phyloP scores from a whole-genome alignment of 73 alveolate species.

The Paramecium sexaurelia region DNA sequence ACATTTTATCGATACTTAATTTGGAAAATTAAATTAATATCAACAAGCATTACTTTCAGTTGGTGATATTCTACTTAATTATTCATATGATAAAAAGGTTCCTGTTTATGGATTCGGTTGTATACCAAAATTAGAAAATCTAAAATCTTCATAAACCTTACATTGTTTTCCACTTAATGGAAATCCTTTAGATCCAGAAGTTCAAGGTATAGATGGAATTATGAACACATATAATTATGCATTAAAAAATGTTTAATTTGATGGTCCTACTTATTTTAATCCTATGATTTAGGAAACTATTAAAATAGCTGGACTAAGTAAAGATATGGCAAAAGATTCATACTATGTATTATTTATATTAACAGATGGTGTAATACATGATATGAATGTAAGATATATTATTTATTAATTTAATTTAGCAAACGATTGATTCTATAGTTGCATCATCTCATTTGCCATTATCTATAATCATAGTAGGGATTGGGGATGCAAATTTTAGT shows the following conservation, averaged over 20 bases:
- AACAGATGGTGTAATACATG: slow-evolving; percentile 97
- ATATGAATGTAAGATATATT: slow-evolving; percentile 75
- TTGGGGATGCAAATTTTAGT: slow-evolving; percentile 84
- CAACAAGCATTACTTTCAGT: slow-evolving; percentile 79
- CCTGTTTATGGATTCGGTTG: slow-evolving; percentile 91
- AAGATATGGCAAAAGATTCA: slow-evolving; percentile 56
- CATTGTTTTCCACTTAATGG: slow-evolving; percentile 85
- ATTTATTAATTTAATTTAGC: slow-evolving; percentile 38
- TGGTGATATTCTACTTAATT: slow-evolving; percentile 80
- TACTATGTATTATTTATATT: slow-evolving; percentile 88
- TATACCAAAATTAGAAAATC: slow-evolving; percentile 64
- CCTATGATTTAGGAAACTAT: slow-evolving; percentile 69
- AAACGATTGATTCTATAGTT: slow-evolving; percentile 65
- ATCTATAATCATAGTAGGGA: slow-evolving; percentile 86
- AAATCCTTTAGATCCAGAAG: slow-evolving; percentile 68
- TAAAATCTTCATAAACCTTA: slow-evolving; percentile 46
- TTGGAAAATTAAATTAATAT: slow-evolving; percentile 71
- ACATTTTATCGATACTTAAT: slow-evolving; percentile 74
- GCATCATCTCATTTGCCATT: slow-evolving; percentile 83
- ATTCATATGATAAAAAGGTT: slow-evolving; percentile 81
- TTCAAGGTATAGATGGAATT: slow-evolving; percentile 76
- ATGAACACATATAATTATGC: slow-evolving; percentile 74
- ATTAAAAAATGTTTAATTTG: slow-evolving; percentile 68
- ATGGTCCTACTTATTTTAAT: slow-evolving; percentile 89
- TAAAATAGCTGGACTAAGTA: slow-evolving; percentile 68